Base-by-base conservation (phyloP, 2,329 filamentous ascomycete species). In the Capronia americana region DNA sequence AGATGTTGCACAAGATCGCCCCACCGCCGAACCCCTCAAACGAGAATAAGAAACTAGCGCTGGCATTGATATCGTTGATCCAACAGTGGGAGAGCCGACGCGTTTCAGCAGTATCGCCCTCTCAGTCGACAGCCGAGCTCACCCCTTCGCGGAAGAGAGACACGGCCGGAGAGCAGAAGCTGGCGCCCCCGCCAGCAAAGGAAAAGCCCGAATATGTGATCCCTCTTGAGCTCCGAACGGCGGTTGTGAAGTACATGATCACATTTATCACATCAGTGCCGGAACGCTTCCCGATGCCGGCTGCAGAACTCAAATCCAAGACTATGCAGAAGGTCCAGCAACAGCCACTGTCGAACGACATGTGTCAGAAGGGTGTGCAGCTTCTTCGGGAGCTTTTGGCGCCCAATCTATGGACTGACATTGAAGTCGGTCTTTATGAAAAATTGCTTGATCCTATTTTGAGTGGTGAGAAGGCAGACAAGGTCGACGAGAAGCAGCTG, bases 171-270 rank as follows among this genome's bases (percentile, higher is more conserved):
- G 83, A 87, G 3, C 85, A 86, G 7, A 84, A 87, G 3, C 84
- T 87, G 7, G 79, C 85, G 12, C 79, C 81, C 10, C 81, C 83
- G 67, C 77, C 75, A 41, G 79, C 81, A 11, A 77, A 80, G 7
- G 76, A 78, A 28, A 71, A 69, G 34, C 78, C 81, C 0, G 91
- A 93, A 63, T 93, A 91, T 71, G 83, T 86, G 68, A 88, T 94
- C 28, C 87, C 90, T 8, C 76, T 85, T 0, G 77, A 86, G 1
- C 87, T 91, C 61, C 87, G 93, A 23, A 86, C 89, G 51, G 90
- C 92, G 77, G 90, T 99, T 82, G 86, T 97, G 56, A 97, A 97
- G 78, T 99, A 98, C 75, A 86, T 99, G 34, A 91, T 98, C 32
- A 92, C 95, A 67, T 98, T 98, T 78, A 97, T 98, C 72, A 93